Evolutionary conservation across 192 early-diverging fungal genomes (phyloP), one percentile per base, ranked within the genome.

Genomic region (Entomortierella chlamydospora): DNA sequence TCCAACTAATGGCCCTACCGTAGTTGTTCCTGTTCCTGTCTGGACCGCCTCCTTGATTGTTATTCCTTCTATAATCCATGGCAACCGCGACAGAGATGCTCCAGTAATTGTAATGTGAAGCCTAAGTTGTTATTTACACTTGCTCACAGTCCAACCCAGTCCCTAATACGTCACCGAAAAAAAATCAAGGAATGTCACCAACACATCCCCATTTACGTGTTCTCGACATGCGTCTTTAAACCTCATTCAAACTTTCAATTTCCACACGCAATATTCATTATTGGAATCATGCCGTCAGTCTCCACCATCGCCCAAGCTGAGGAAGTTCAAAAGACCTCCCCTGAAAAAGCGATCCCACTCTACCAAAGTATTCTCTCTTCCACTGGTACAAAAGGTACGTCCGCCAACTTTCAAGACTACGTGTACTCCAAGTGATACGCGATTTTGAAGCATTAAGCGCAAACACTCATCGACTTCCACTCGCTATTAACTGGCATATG

Each of bases 351-450:
- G 20, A 86, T 93, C 47, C 70, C 83, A 34, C 64, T 73, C 20
- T 94, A 93, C 80, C 84, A 90, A 64, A 64, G 73, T 47, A 85
- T 94, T 65, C 83, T 94, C 17, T 71, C 81, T 34, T 58, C 81
- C 22, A 61, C 67, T 50, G 65, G 67, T 22, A 62, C 49, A 61
- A 47, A 47, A 47, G 65, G 76, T 68, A 79, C 49, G 76, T 70
- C 29, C 22, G 2, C 9, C 3, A 29, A 2, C 23, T 13, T 54
- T 54, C 25, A 54, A 2, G 28, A 11, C 45, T n/a, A n/a, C n/a
- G n/a, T n/a, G n/a, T n/a, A n/a, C n/a, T n/a, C n/a, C n/a, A n/a
- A n/a, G n/a, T n/a, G n/a, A n/a, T n/a, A n/a, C n/a, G n/a, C n/a
- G n/a, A n/a, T 47, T 20, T 4, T 17, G 15, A 47, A 12, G 15